These are phyloP conservation scores for Fusarium dlaminii DNA, from an alignment of 2,329 filamentous ascomycete species.

Conservation along the genomic window DNA sequence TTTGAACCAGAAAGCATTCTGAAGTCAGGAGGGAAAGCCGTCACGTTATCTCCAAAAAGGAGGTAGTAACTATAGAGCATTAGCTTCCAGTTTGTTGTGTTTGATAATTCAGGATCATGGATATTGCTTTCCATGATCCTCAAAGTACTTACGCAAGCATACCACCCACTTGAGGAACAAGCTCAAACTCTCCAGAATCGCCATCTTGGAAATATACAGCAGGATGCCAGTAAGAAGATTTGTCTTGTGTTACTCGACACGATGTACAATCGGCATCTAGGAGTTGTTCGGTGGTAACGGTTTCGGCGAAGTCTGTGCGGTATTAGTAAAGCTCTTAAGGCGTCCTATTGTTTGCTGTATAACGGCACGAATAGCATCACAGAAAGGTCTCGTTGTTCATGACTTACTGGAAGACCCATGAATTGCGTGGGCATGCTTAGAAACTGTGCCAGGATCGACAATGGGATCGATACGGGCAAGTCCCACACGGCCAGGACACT, in stretches of 20 bases:
- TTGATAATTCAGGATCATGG: not conserved
- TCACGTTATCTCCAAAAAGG: conserved; percentile 71
- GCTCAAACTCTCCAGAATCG: conserved; percentile 69
- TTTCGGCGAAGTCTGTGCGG: conserved; percentile 69
- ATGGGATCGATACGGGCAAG: conserved; percentile 82
- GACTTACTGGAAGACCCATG: conserved; percentile 80
- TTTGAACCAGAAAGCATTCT: conserved; percentile 83
- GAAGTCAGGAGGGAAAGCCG: conserved; percentile 80
- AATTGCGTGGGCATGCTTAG: conserved; percentile 77
- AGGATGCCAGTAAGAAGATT: conserved; percentile 90
- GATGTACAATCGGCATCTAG: conserved; percentile 76
- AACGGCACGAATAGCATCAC: not conserved
- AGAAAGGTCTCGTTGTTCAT: too few relatives aligned
- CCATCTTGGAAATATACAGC: conserved; percentile 78
- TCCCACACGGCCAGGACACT: conserved; percentile 77
- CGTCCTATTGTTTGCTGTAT: not conserved
- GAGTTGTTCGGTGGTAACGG: conserved; percentile 67
- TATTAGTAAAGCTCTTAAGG: conserved; percentile 25
- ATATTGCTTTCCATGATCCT: too few relatives aligned
- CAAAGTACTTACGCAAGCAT: conserved; percentile 78
- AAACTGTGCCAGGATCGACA: conserved; percentile 66
- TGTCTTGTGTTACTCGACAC: conserved; percentile 81
- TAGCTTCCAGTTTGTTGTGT: not conserved
- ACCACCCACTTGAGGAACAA: conserved; percentile 80
- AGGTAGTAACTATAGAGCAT: conserved; percentile 78